Evolutionary conservation across 306 rosid species (phyloP).

Genomic region (Datisca glomerata): DNA sequence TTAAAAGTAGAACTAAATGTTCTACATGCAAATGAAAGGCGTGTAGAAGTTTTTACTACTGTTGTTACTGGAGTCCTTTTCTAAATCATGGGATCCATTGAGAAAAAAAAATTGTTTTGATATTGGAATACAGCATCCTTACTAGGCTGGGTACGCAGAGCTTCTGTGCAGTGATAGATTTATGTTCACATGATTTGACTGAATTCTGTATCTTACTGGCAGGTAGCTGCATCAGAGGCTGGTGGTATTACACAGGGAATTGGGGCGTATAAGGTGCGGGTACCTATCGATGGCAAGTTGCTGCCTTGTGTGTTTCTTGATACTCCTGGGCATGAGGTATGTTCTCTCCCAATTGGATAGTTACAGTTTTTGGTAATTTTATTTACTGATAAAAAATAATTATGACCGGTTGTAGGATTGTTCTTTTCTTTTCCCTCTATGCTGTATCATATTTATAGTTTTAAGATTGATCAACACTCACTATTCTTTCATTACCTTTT

Average conservation of each 20-base stretch:
- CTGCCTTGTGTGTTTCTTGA: conserved; percentile 91
- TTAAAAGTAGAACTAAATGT: too few species aligned
- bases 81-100: too few species aligned
- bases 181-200: conserved; percentile 5
- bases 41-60: too few species aligned
- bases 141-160: too few species aligned
- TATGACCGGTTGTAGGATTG: neutral
- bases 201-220: conserved; percentile 24
- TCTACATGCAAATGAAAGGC: too few species aligned
- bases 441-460: conserved; percentile 10
- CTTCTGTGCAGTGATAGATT: neutral
- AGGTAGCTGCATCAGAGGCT: conserved; percentile 98
- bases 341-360: conserved; percentile 2
- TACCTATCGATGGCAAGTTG: conserved; percentile 73
- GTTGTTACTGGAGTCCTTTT: too few species aligned
- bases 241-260: conserved; percentile 99
- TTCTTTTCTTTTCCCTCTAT: conserved; percentile 5
- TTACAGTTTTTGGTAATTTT: too few species aligned
- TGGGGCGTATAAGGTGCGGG: conserved; percentile 84
- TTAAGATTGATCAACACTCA: conserved; percentile 1
- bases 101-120: too few species aligned
- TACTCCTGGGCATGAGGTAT: conserved; percentile 98
- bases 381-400: too few species aligned
- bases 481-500: conserved; percentile 11
- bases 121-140: too few species aligned